A percentile compares a stretch with the other conserved stretches of the same genome.
Conservation (phyloP, 1,284 basidiomycete genomes). For the Heliocybe sulcata region DNA sequence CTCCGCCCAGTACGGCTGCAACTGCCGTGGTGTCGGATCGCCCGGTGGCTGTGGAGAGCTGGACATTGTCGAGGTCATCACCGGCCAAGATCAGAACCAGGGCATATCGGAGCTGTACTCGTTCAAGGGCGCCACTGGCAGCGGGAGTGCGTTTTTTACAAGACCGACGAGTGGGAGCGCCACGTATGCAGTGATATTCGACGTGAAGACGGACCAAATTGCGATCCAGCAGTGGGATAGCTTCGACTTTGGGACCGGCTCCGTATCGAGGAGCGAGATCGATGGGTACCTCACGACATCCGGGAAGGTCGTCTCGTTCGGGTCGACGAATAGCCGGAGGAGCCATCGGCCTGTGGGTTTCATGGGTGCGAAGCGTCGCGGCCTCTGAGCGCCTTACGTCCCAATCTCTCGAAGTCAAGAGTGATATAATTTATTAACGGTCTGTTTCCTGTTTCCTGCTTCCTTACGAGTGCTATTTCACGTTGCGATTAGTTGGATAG, state of each 20-base stretch:
- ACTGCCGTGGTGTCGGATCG: conserved; percentile 21
- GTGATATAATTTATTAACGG: too few species aligned
- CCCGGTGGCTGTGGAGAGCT: conserved; percentile 21
- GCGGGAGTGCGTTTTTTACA: conserved; percentile 16
- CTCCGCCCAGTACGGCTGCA: conserved; percentile 25
- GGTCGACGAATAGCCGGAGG: conserved; percentile 7
- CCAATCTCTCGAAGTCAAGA: too few species aligned
- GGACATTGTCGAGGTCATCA: conserved; percentile 23
- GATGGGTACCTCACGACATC: conserved; percentile 17
- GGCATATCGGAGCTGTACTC: conserved; percentile 24
- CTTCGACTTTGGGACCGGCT: conserved; percentile 18
- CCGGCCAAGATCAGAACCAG: conserved; percentile 11
- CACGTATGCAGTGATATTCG: conserved; percentile 18
- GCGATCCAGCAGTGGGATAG: conserved; percentile 14
- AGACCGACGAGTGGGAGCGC: conserved; percentile 14
- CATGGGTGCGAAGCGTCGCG: background rate
- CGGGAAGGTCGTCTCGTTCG: conserved; percentile 15
- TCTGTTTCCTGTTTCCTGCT: too few species aligned
- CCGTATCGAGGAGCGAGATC: conserved; percentile 16
- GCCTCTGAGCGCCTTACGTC: background rate
- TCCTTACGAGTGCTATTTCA: too few species aligned
- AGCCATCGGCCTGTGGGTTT: background rate
- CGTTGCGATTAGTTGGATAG: too few species aligned
- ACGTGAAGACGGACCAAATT: conserved; percentile 20
- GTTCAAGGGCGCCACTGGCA: conserved; percentile 23